Evolutionary conservation across 2,329 filamentous ascomycete species (phyloP), one percentile per base, ranked within the genome.

Genomic region (Aspergillus felis): DNA sequence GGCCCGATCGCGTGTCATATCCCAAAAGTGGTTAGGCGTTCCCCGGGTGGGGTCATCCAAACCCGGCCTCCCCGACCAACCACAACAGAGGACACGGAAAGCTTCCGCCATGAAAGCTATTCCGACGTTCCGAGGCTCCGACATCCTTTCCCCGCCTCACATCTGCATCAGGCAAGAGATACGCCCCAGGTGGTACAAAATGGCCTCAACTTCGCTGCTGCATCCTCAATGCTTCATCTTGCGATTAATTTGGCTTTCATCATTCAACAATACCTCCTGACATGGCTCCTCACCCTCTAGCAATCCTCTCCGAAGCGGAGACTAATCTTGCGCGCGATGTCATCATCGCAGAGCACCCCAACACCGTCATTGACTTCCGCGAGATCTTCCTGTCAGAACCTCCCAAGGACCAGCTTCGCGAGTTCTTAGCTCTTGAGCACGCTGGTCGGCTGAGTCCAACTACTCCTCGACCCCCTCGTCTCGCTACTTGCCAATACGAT

Each of bases 401-500:
- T 1, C 71, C 76, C 24, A 83, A 83, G 59, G 70, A 72, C 24
- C 66, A 76, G n/a, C 73, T 83, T 56, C 75, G 77, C 51, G 66
- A 75, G 12, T 83, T 79, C 58, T 74, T 83, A 3, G 74, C 76
- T 0, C 68, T 79, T 2, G 81, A 83, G 60, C 79, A 82, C 54
- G 74, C 75, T 22, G 74, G 74, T 20, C 68, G 71, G n/a, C 54
- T 76, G 44, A 73, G 71, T 24, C 66, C 70, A 17, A 69, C 71
- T 2, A 78, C 76, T 2, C 76, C 76, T 14, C 72, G 76, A 2
- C 82, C 81, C 14, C 73, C 78, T 7, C 76, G 83, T 29, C 65
- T 82, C 51, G 83, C 82, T 1, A 76, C 80, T 48, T 80, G 81
- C 35, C 78, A 82, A 61, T 87, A 85, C 71, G 82, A 82, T 69